These are phyloP conservation scores for Phaseolus lunatus DNA, from an alignment of 306 rosid genomes.

Conservation along the genomic window DNA sequence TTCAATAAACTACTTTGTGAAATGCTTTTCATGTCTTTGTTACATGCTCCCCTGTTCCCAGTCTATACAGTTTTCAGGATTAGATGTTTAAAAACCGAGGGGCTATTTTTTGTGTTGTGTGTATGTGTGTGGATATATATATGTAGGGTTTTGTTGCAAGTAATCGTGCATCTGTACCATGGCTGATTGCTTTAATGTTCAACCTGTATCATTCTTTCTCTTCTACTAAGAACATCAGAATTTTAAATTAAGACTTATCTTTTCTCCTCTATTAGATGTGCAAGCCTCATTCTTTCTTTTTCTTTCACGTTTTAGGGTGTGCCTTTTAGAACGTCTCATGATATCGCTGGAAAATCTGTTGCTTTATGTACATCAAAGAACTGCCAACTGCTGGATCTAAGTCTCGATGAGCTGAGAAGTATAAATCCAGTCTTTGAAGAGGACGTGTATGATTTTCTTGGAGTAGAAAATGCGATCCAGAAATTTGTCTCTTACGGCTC, in stretches of 20 bases:
- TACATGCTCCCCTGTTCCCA: no score
- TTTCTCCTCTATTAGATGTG: conserved; percentile 12
- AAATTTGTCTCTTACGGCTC: conserved; percentile 93
- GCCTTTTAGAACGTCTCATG: conserved; percentile 96
- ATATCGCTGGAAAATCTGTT: conserved; percentile 82
- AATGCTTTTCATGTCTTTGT: neutral
- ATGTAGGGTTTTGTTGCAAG: no score
- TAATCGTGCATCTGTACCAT: no score
- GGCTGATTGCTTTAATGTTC: conserved; percentile 7
- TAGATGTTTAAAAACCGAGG: no score
- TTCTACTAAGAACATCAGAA: neutral
- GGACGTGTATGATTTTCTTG: conserved; percentile 87
- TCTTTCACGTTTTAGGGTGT: conserved; percentile 65
- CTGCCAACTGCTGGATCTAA: conserved; percentile 74
- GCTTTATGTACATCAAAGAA: conserved; percentile 73
- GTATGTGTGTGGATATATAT: no score
- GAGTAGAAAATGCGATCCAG: conserved; percentile 79
- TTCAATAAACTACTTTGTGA: neutral
- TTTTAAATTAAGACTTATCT: conserved; percentile 9
- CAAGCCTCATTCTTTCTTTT: conserved; percentile 5
- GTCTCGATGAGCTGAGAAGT: conserved; percentile 76
- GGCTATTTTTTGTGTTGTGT: no score
- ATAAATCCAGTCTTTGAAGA: conserved; percentile 65
- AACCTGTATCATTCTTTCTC: conserved; percentile 18
- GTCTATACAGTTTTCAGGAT: no score